phyloP scores from a whole-genome alignment of 495 filamentous ascomycete genomes.

The Xylaria telfairii region DNA sequence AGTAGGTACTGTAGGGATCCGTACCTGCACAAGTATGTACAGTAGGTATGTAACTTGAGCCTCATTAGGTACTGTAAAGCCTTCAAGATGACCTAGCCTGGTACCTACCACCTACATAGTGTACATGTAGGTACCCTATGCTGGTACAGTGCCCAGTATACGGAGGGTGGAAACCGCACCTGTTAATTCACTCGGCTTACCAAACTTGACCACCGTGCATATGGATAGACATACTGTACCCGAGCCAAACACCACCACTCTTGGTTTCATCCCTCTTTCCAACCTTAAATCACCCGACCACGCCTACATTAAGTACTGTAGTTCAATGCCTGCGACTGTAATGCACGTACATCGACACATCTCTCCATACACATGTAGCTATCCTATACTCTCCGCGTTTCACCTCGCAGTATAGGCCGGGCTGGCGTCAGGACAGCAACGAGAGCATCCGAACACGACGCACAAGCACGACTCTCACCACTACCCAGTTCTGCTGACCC shows the following conservation, averaged over 20 bases:
- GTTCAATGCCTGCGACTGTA: neutral
- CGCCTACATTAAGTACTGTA: too few relatives aligned
- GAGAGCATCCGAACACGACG: constrained; percentile 4
- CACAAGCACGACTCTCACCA: neutral
- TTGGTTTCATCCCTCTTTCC: constrained; percentile 1
- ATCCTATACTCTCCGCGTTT: neutral
- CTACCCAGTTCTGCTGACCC: neutral
- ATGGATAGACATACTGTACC: neutral
- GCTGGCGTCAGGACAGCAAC: constrained; percentile 8
- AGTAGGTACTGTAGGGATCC: neutral
- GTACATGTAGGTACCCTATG: neutral
- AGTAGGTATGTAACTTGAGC: constrained; percentile 12
- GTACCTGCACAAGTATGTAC: too few relatives aligned
- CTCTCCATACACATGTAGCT: constrained; percentile 17
- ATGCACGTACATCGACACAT: neutral
- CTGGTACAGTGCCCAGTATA: neutral
- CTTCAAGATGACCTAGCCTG: neutral
- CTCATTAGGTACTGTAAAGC: constrained; percentile 6
- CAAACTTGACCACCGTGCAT: neutral
- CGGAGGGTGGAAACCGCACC: neutral
- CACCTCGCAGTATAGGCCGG: constrained; percentile 15
- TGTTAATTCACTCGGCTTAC: neutral
- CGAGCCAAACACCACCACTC: neutral
- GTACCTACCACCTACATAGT: neutral
- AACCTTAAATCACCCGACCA: neutral